phyloP scores from a whole-genome alignment of 305 asterid species.

The Andrographis paniculata region DNA sequence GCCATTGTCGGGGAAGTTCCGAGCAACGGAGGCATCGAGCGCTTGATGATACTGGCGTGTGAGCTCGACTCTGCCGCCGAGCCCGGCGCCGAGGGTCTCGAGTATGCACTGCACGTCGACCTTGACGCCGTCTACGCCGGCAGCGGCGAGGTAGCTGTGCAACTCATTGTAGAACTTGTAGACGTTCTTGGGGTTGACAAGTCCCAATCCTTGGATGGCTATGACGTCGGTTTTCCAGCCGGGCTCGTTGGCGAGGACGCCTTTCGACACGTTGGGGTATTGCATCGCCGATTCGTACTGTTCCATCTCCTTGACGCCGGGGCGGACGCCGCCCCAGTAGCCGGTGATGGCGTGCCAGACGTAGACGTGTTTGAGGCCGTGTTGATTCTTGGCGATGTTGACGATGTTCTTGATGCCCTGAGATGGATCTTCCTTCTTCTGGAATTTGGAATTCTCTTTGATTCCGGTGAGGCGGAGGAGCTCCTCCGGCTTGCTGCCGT shows the following conservation, averaged over 20 bases:
- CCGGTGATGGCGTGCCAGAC: conserved; percentile 61
- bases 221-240: conserved; percentile 62
- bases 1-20: conserved; percentile 76
- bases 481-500: conserved; percentile 14
- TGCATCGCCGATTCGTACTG: conserved; percentile 56
- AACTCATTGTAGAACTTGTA: conserved; percentile 44
- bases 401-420: conserved; percentile 60
- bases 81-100: conserved; percentile 83
- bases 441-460: conserved; percentile 68
- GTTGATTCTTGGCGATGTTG: conserved; percentile 56
- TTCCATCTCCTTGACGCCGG: conserved; percentile 38
- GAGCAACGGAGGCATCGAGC: conserved; percentile 76
- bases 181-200: conserved; percentile 41
- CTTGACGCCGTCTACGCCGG: conserved; percentile 53
- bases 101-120: conserved; percentile 79
- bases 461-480: conserved; percentile 55
- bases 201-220: conserved; percentile 39
- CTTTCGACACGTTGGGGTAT: conserved; percentile 54
- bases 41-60: conserved; percentile 83
- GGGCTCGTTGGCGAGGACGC: conserved; percentile 80
- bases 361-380: conserved; percentile 52
- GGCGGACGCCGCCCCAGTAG: conserved; percentile 61
- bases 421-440: conserved; percentile 36
- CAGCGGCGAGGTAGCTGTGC: conserved; percentile 39
- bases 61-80: conserved; percentile 80